Conservation (phyloP, 1,284 basidiomycete species). For the Meripilus lineatus region DNA sequence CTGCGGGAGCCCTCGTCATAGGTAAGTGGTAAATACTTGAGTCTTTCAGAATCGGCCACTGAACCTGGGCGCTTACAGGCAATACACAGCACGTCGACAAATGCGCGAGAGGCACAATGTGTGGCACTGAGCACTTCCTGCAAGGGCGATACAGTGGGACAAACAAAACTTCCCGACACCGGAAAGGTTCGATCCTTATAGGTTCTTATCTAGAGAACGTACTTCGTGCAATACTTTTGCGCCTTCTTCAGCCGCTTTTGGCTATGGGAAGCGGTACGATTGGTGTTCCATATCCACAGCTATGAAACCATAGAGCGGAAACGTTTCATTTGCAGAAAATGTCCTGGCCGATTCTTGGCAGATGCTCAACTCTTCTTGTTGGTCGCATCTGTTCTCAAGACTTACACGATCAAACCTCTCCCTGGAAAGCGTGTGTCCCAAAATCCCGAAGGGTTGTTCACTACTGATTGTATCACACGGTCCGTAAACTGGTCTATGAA, state of each 20-base stretch:
- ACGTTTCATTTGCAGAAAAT: neutral
- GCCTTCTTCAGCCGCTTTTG: conserved; percentile 10
- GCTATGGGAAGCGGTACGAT: conserved; percentile 15
- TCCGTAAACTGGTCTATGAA: too few relatives aligned
- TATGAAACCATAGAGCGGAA: too few relatives aligned
- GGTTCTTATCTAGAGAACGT: conserved; percentile 8
- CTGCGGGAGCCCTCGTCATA: conserved; percentile 38
- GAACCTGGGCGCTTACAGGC: too few relatives aligned
- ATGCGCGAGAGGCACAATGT: too few relatives aligned
- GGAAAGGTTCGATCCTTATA: conserved; percentile 13
- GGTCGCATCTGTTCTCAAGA: conserved; percentile 17
- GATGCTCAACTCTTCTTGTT: conserved; percentile 19
- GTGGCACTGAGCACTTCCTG: neutral
- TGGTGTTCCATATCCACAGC: conserved; percentile 3
- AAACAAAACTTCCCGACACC: conserved; percentile 12
- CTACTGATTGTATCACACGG: too few relatives aligned
- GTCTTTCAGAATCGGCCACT: neutral
- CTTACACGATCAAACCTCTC: conserved; percentile 22
- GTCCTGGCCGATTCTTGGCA: conserved; percentile 18
- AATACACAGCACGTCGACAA: too few relatives aligned
- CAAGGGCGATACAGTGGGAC: conserved; percentile 11
- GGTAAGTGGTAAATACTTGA: conserved; percentile 11
- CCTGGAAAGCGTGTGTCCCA: too few relatives aligned
- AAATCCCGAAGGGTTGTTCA: too few relatives aligned
- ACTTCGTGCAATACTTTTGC: conserved; percentile 6